These are phyloP conservation scores for Colletotrichum zoysiae DNA, from an alignment of 2,329 filamentous ascomycete species.

Conservation along the genomic window DNA sequence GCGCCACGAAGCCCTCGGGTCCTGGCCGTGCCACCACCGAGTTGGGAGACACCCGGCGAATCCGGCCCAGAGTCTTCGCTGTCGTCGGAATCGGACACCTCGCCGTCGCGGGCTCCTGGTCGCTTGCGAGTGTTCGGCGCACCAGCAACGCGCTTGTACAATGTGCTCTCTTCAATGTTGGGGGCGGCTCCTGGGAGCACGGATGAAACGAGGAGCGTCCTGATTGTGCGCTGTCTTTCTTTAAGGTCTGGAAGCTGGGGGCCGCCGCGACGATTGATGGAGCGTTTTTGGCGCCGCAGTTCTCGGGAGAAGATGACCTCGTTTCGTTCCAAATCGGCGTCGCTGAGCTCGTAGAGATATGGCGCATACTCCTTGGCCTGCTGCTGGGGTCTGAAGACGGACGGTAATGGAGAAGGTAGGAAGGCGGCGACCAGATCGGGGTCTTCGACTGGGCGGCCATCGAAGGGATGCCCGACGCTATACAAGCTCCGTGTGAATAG, in stretches of 20 bases:
- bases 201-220: constrained; percentile 91
- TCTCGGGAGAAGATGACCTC: constrained; percentile 95
- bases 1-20: constrained; percentile 92
- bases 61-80: constrained; percentile 90
- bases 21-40: constrained; percentile 84
- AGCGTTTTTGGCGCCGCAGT: constrained; percentile 93
- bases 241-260: constrained; percentile 96
- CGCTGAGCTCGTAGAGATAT: constrained; percentile 93
- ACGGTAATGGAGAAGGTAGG: constrained; percentile 83
- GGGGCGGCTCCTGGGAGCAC: constrained; percentile 89
- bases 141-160: constrained; percentile 83
- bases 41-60: constrained; percentile 82
- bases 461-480: constrained; percentile 93
- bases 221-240: constrained; percentile 91
- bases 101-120: constrained; percentile 71
- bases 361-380: constrained; percentile 95
- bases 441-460: constrained; percentile 93
- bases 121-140: constrained; percentile 69
- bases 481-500: constrained; percentile 95
- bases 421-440: constrained; percentile 89
- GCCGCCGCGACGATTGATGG: constrained; percentile 92
- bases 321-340: constrained; percentile 88
- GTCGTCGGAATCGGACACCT: constrained; percentile 88
- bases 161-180: constrained; percentile 83
- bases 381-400: constrained; percentile 90